Percentiles rank a stretch among this genome's conserved stretches.
Conservation (phyloP, 2,329 filamentous ascomycete species). For the Calonectria pauciramosa region DNA sequence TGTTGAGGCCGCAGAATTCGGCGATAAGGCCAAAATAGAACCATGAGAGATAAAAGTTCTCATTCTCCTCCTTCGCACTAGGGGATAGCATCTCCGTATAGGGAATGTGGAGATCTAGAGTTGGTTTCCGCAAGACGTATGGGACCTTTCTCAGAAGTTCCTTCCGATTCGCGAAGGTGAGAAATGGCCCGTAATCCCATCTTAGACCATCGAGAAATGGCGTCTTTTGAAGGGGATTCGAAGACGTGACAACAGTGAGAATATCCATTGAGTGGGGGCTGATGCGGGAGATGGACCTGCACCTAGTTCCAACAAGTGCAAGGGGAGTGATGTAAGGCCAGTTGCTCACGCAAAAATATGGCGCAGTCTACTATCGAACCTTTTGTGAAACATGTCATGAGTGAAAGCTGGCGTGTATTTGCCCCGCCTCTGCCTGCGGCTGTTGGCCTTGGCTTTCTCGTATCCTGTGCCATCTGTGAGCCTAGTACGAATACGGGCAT, state of each 20-base stretch:
- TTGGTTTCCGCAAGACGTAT: neutral
- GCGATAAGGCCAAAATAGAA: neutral
- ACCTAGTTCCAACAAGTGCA: neutral
- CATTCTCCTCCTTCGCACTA: neutral
- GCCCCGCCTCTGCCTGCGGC: neutral
- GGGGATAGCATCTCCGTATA: neutral
- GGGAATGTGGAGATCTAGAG: neutral
- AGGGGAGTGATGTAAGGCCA: neutral
- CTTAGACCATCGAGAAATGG: neutral
- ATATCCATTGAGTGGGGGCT: neutral
- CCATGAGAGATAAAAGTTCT: neutral
- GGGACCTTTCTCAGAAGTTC: neutral
- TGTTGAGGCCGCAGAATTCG: neutral
- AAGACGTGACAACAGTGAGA: neutral
- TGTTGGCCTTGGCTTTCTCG: neutral
- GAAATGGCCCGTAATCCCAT: neutral
- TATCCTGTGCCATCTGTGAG: neutral
- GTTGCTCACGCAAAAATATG: neutral
- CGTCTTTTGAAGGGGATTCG: neutral
- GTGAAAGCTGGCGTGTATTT: neutral
- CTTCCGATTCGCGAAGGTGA: neutral
- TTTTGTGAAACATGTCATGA: neutral
- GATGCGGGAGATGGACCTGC: neutral
- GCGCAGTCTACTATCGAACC: neutral
- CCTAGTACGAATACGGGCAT: slow-evolving; percentile 5